phyloP scores from a whole-genome alignment of 495 filamentous ascomycete genomes.

The Aspergillus baeticus region DNA sequence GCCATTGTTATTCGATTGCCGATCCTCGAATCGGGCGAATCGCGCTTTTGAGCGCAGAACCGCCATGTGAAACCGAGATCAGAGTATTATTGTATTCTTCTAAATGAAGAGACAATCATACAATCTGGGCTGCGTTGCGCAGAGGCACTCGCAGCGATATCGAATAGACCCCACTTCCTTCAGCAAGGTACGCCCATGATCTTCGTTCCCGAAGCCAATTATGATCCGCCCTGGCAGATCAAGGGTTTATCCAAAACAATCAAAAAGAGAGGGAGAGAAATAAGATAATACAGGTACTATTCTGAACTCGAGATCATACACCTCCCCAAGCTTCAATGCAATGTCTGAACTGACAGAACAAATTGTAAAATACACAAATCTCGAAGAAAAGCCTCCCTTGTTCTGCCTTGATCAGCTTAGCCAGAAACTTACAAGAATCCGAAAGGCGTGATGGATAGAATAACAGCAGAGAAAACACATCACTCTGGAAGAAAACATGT shows the following conservation, averaged over 20 bases:
- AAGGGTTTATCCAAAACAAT: neutral
- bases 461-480: neutral
- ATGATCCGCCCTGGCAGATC: neutral
- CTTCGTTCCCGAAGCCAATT: slow-evolving; percentile 8
- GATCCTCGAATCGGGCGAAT: slow-evolving; percentile 2
- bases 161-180: slow-evolving; percentile 8
- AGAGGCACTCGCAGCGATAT: neutral
- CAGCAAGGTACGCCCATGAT: slow-evolving; percentile 12
- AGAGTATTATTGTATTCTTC: neutral
- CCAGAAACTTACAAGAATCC: neutral
- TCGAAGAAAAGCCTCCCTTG: neutral
- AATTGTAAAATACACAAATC: slow-evolving; percentile 7
- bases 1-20: slow-evolving; percentile 19
- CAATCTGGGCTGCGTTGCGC: neutral
- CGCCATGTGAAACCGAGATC: neutral
- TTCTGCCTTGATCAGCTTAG: neutral
- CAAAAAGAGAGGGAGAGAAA: neutral
- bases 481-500: slow-evolving; percentile 7
- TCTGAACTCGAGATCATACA: slow-evolving; percentile 2
- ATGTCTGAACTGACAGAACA: slow-evolving; percentile 4
- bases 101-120: neutral
- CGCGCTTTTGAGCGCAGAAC: no score
- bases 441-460: neutral
- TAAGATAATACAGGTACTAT: neutral
- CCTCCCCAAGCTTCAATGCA: neutral